These are phyloP conservation scores for Astrephomene gubernaculifera DNA, from an alignment of 139 green algal genomes.

Conservation along the genomic window DNA sequence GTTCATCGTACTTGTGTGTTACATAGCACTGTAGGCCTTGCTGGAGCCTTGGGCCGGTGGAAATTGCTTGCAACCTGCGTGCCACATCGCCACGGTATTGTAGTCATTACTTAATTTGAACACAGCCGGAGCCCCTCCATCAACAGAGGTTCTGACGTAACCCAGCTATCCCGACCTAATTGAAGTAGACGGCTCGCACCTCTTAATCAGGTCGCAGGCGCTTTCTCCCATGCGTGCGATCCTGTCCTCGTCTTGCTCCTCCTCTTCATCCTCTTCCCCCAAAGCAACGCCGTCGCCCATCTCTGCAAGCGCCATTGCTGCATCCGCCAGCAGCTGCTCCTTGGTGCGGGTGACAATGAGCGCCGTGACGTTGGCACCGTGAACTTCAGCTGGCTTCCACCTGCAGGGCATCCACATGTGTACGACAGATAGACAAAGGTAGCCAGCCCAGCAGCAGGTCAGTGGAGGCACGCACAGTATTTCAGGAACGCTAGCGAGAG, in stretches of 20 bases:
- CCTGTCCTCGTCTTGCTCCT: not conserved
- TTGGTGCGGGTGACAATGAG: not conserved
- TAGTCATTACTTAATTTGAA: too few relatives aligned
- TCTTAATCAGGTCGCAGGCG: not conserved
- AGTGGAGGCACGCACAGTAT: too few relatives aligned
- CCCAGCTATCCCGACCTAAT: not conserved
- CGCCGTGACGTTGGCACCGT: not conserved
- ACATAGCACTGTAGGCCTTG: not conserved
- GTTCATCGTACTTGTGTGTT: conserved; percentile 12
- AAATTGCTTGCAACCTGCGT: too few relatives aligned
- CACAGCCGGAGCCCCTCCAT: not conserved
- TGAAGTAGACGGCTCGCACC: not conserved
- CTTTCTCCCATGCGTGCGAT: not conserved
- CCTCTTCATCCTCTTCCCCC: too few relatives aligned
- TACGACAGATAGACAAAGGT: too few relatives aligned
- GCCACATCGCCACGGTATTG: too few relatives aligned
- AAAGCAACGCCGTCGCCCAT: too few relatives aligned
- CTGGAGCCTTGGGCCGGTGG: not conserved
- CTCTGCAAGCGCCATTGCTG: not conserved
- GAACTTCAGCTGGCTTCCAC: conserved; percentile 3
- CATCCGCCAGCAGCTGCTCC: not conserved
- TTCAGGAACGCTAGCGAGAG: too few relatives aligned
- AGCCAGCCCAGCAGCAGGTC: too few relatives aligned
- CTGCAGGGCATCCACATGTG: not conserved
- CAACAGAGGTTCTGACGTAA: not conserved